phyloP scores from a whole-genome alignment of 345 rosid species.

The Isatis tinctoria region DNA sequence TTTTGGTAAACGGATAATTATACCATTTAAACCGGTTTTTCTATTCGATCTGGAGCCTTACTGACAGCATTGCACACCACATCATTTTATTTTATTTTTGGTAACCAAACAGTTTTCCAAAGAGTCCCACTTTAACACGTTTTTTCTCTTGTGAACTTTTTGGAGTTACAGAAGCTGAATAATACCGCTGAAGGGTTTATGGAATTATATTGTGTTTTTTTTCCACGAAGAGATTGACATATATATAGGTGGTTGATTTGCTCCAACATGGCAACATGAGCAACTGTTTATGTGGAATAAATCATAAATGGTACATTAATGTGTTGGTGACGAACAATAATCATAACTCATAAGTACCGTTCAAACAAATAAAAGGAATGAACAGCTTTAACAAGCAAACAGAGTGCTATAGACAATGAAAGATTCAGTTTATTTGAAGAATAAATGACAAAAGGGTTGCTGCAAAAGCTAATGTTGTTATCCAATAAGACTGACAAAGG shows the following conservation, averaged over 20 bases:
- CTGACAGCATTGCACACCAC: too few species aligned
- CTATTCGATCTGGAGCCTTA: not conserved
- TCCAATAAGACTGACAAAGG: conserved; percentile 14
- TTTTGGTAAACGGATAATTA: not conserved
- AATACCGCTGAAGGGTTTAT: too few species aligned
- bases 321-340: not conserved
- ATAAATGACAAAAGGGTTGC: not conserved
- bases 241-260: not conserved
- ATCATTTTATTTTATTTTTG: not conserved
- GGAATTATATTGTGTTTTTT: not conserved
- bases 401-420: not conserved
- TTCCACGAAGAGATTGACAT: not conserved
- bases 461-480: conserved; percentile 20
- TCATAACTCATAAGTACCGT: not conserved
- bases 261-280: not conserved
- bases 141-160: not conserved
- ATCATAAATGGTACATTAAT: not conserved
- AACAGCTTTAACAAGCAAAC: not conserved
- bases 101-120: too few species aligned
- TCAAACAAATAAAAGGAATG: not conserved
- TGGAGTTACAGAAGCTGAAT: not conserved
- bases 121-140: not conserved
- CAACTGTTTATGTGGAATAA: not conserved
- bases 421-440: not conserved
- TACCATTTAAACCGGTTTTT: conserved; percentile 5